These are phyloP conservation scores for Dioscorea cayenensis DNA, from an alignment of 116 monocot genomes.

Conservation along the genomic window DNA sequence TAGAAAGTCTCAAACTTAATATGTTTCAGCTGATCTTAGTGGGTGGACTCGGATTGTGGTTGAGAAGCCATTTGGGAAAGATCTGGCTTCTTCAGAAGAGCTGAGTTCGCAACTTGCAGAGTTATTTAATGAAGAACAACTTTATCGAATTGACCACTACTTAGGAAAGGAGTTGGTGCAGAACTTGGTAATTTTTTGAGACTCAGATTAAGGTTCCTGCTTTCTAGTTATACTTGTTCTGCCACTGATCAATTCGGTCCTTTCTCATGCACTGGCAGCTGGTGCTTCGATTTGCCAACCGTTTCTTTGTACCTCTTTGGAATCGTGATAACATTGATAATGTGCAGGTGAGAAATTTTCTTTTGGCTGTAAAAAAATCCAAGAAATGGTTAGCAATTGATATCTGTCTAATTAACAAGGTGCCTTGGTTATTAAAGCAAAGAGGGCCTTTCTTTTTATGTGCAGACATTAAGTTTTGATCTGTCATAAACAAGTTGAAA, in stretches of 20 bases:
- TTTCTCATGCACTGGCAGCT: conserved; percentile 34
- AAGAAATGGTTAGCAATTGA: neutral
- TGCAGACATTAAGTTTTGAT: no score
- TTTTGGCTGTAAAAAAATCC: neutral
- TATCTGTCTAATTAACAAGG: neutral
- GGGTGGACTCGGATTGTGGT: conserved; percentile 95
- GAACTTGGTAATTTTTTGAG: conserved; percentile 54
- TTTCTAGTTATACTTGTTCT: neutral
- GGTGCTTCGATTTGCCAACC: conserved; percentile 97
- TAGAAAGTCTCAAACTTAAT: neutral
- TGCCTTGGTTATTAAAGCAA: neutral
- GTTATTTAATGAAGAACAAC: conserved; percentile 87
- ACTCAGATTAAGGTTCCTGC: neutral
- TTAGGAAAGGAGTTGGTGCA: conserved; percentile 96
- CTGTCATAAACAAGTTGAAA: no score
- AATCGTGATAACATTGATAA: conserved; percentile 96
- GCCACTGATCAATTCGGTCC: neutral
- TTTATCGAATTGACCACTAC: conserved; percentile 95
- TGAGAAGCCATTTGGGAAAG: conserved; percentile 97
- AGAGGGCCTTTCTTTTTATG: no score
- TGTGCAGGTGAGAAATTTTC: conserved; percentile 61
- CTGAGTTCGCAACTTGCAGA: conserved; percentile 84
- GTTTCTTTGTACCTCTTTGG: conserved; percentile 95
- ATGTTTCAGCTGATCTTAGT: conserved; percentile 49
- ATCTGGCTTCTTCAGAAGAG: conserved; percentile 76